These are phyloP conservation scores for Talaromyces proteolyticus DNA, from an alignment of 495 filamentous ascomycete genomes.

Conservation along the genomic window DNA sequence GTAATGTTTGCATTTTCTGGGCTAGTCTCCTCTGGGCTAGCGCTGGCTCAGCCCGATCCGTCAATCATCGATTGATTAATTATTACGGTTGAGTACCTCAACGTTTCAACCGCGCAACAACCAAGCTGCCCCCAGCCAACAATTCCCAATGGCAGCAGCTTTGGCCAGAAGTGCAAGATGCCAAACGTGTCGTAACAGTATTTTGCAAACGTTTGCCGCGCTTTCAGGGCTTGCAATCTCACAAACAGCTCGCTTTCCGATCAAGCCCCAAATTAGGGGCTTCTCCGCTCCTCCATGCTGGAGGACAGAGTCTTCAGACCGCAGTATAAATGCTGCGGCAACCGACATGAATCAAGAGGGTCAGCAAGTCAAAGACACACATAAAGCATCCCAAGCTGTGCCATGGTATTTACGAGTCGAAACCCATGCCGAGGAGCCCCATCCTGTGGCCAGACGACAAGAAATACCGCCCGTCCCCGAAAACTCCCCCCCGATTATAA, in stretches of 20 bases:
- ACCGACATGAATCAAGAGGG: neutral
- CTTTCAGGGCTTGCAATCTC: conserved; percentile 16
- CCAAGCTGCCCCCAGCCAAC: no score
- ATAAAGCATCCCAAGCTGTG: conserved; percentile 18
- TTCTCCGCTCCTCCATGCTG: neutral
- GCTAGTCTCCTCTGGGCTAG: neutral
- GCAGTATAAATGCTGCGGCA: neutral
- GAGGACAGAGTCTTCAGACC: neutral
- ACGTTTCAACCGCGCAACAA: no score
- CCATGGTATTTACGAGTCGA: conserved; percentile 91
- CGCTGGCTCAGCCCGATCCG: no score
- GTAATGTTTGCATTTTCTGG: conserved; percentile 12
- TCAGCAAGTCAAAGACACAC: neutral
- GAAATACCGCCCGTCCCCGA: conserved; percentile 71
- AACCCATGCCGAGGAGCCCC: conserved; percentile 32
- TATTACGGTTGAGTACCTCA: no score
- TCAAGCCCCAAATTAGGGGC: conserved; percentile 11
- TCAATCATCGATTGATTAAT: no score
- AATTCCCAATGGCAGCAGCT: conserved; percentile 27
- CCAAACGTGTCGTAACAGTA: conserved; percentile 21
- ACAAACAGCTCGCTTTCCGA: conserved; percentile 11
- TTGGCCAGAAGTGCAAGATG: conserved; percentile 21
- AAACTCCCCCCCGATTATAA: conserved; percentile 65
- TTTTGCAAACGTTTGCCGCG: conserved; percentile 19
- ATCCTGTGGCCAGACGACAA: conserved; percentile 52